Percentiles rank a stretch among this genome's conserved stretches.
Conservation (phyloP, 1,284 basidiomycete species). For the Irpex rosettiformis region DNA sequence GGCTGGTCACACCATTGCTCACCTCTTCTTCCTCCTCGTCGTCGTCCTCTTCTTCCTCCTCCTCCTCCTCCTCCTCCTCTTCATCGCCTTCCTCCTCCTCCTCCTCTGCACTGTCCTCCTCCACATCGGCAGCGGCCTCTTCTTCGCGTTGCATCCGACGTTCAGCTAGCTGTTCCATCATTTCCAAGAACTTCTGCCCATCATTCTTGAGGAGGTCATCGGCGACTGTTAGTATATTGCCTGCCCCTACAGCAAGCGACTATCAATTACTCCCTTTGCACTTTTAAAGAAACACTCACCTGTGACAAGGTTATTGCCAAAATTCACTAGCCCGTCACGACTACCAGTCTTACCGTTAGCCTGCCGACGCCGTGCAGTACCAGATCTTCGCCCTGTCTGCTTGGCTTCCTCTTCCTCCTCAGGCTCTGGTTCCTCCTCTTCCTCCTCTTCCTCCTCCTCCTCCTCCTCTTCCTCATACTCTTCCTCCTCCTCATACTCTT, state of each 20-base stretch:
- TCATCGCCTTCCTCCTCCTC: conserved; percentile 34
- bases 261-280: not conserved
- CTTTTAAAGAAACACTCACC: conserved; percentile 23
- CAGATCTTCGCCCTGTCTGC: conserved; percentile 21
- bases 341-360: conserved; percentile 20
- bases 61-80: conserved; percentile 31
- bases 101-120: conserved; percentile 40
- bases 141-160: conserved; percentile 91
- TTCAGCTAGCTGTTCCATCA: conserved; percentile 99
- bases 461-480: conserved; percentile 34
- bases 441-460: conserved; percentile 30
- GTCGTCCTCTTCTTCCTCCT: conserved; percentile 34
- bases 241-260: conserved; percentile 39
- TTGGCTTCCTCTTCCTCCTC: conserved; percentile 29
- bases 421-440: conserved; percentile 22
- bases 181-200: conserved; percentile 97
- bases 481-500: conserved; percentile 38
- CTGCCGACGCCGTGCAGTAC: conserved; percentile 21
- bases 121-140: conserved; percentile 77
- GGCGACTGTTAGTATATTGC: conserved; percentile 96
- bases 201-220: conserved; percentile 98
- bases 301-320: conserved; percentile 31
- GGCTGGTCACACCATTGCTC: conserved; percentile 10
- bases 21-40: conserved; percentile 35
- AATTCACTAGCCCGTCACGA: conserved; percentile 25